Base-by-base conservation (phyloP, 2,329 filamentous ascomycete genomes). In the Aspergillus sp. region DNA sequence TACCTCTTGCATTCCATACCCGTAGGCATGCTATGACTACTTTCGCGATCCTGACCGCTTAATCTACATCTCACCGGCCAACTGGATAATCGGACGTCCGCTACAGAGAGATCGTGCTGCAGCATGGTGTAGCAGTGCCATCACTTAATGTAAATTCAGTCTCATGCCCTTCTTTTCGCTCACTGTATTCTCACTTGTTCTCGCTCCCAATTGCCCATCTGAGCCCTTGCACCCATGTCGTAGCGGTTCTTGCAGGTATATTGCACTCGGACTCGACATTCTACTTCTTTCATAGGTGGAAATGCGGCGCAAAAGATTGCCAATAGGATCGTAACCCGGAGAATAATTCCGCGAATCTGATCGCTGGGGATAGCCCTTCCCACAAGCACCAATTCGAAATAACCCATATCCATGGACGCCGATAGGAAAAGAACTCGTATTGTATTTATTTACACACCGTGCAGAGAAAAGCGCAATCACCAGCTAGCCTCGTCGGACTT, bases 381-480 rank as follows among this genome's bases (percentile, higher is more conserved):
- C 36, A 52, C 53, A 60, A 55, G 41, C 41, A 67, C 69, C 58
- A 58, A 67, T 60, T 62, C 57, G 25, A 50, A 50, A 50, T 15
- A 36, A 43, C 39, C 45, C n/a, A 8, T 13, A 32, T 69, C 62
- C 65, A 72, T 69, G 66, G 71, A 71, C 67, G 73, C 68, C 71
- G 62, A 69, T 67, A 58, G 64, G 64, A 67, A 71, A 63, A 50
- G 67, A 70, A 72, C 69, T 70, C 67, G 66, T 69, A 71, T 69
- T 74, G 68, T 75, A 76, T 74, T 72, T 78, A 77, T 76, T 74
- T 76, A 76, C 70, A 76, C 67, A 70, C 63, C 61, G 68, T 64
- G 63, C 64, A 67, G 60, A 64, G 55, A 63, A 64, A 68, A 61
- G 54, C 62, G 32, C 57, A 60, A 69, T 74, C 65, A 78, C 75